Percentiles rank a stretch among this genome's conserved stretches.
phyloP scores from a whole-genome alignment of 2,329 filamentous ascomycete genomes.

The Metarhizium brunneum region DNA sequence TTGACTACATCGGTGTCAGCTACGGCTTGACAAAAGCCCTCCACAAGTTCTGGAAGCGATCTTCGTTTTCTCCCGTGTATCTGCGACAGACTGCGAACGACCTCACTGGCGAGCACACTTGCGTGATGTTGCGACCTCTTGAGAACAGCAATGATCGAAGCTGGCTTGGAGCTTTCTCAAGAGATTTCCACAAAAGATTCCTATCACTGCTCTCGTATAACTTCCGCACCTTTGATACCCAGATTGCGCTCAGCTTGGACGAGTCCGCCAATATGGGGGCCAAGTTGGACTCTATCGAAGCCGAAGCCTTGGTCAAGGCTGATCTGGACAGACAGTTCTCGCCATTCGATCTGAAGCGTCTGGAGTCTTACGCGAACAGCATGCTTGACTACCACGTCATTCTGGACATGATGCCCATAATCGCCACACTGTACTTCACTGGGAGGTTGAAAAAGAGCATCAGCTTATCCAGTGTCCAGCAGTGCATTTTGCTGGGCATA shows the following conservation, averaged over 20 bases:
- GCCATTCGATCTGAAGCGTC: slow-evolving; percentile 87
- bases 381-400: slow-evolving; percentile 98
- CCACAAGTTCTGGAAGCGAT: slow-evolving; percentile 95
- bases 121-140: slow-evolving; percentile 88
- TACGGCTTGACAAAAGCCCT: slow-evolving; percentile 82
- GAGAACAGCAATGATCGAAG: slow-evolving; percentile 56
- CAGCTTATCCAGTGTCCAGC: slow-evolving; percentile 72
- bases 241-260: slow-evolving; percentile 77
- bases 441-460: slow-evolving; percentile 60
- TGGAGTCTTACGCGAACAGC: slow-evolving; percentile 93
- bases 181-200: slow-evolving; percentile 94
- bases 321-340: slow-evolving; percentile 73
- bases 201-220: slow-evolving; percentile 82
- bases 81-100: slow-evolving; percentile 93
- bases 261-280: slow-evolving; percentile 72
- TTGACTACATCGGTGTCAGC: slow-evolving; percentile 93
- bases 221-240: slow-evolving; percentile 72
- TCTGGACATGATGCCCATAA: slow-evolving; percentile 76
- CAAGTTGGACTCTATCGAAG: slow-evolving; percentile 45
- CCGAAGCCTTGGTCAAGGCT: slow-evolving; percentile 54
- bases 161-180: slow-evolving; percentile 85
- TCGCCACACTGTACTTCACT: slow-evolving; percentile 78
- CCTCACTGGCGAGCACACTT: slow-evolving; percentile 93
- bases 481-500: slow-evolving; percentile 78
- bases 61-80: slow-evolving; percentile 81